Evolutionary conservation across 768 basidiomycete species (phyloP), one percentile per base, ranked within the genome.

Genomic region (Mycena rebaudengoi): DNA sequence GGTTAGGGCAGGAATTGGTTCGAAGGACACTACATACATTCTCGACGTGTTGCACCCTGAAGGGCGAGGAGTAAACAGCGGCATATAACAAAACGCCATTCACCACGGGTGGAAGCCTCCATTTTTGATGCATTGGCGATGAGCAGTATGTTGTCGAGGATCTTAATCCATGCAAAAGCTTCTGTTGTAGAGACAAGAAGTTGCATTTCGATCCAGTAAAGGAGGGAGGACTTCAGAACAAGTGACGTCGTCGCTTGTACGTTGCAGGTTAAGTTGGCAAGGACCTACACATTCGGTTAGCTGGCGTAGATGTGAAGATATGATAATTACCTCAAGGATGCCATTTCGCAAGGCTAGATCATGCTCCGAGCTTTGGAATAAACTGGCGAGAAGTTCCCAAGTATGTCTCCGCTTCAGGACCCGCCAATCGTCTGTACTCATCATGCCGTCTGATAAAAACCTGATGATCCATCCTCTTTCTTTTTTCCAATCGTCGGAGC

Each of bases 391-490:
- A 28, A 97, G 79, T 65, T 95, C 94, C 92, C 94, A 97, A 0
- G 93, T 94, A 71, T 95, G 92, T 26, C 96, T 79, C 44, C 94
- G 82, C 69, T 88, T 88, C 55, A 96, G 74, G 3, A 95, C 84
- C 30, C 82, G 83, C 95, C 96, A 98, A 70, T 98, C 96, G 40
- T 87, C 84, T 0, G 83, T 81, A 48, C 88, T 84, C 65, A 82
- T 82, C 86, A 94, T 89, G 0, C 93, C 94, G 63, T 97, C 94
- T 0, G 90, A 82, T 37, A 98, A 76, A 75, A 95, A 93, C 39
- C 86, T 83, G 32, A 97, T 78, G 28, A 97, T 96, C 96, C 96
- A 98, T 2, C 83, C 83, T n/a, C 94, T 82, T 70, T 97, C 95
- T 75, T 88, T 91, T 77, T 88, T 91, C 91, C 93, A 95, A 14